Conservation (phyloP, 805 yeast genomes). For the Saccharomycopsis sp. region DNA sequence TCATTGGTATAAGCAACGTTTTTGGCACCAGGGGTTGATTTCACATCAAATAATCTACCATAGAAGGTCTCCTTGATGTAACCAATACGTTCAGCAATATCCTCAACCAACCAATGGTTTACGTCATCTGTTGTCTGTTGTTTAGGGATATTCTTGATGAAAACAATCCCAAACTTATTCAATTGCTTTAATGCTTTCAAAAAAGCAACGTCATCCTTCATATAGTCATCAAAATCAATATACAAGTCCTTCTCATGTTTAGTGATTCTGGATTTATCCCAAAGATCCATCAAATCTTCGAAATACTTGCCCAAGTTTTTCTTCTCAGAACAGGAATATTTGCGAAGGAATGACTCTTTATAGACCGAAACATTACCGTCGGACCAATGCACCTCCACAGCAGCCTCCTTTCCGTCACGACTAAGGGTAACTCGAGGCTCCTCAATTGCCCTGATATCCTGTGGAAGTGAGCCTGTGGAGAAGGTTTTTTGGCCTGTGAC, state of each 20-base stretch:
- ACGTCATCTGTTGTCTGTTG: slow-evolving; percentile 24
- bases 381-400: slow-evolving; percentile 40
- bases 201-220: slow-evolving; percentile 32
- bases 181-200: slow-evolving; percentile 37
- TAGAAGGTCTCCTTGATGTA: slow-evolving; percentile 66
- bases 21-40: slow-evolving; percentile 43
- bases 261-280: neutral
- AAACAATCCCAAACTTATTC: slow-evolving; percentile 50
- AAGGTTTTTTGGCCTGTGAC: slow-evolving; percentile 54
- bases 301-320: slow-evolving; percentile 23
- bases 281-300: slow-evolving; percentile 5
- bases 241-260: slow-evolving; percentile 5
- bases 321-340: slow-evolving; percentile 33
- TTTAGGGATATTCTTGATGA: slow-evolving; percentile 49
- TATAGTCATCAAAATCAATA: slow-evolving; percentile 36
- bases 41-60: slow-evolving; percentile 65
- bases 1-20: slow-evolving; percentile 66
- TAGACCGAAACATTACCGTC: slow-evolving; percentile 41
- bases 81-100: slow-evolving; percentile 51
- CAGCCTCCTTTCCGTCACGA: slow-evolving; percentile 20
- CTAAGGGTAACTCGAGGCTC: slow-evolving; percentile 8
- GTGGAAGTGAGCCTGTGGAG: slow-evolving; percentile 44
- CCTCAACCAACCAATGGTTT: slow-evolving; percentile 32
- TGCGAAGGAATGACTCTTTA: slow-evolving; percentile 39
- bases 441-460: slow-evolving; percentile 30